Percentiles rank a stretch among this genome's conserved stretches.
These are phyloP conservation scores for Creolimax fragrantissima DNA, from an alignment of 78 protist genomes.

Conservation along the genomic window DNA sequence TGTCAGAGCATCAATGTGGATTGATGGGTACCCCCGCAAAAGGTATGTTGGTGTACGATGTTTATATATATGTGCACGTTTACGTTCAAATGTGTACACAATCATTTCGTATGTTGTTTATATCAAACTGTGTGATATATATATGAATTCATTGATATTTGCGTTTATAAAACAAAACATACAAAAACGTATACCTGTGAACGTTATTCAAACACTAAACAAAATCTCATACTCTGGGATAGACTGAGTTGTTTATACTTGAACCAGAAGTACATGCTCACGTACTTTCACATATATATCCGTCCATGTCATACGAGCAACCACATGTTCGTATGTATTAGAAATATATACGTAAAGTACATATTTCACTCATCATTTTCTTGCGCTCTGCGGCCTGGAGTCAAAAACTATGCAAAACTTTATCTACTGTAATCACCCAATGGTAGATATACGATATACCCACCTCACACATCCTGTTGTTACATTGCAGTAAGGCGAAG, in stretches of 20 bases:
- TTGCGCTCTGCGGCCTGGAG: too few relatives aligned
- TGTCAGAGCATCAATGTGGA: too few relatives aligned
- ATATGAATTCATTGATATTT: neutral
- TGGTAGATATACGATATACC: too few relatives aligned
- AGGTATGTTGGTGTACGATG: too few relatives aligned
- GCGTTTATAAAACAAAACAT: neutral
- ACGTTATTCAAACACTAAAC: neutral
- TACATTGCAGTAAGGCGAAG: too few relatives aligned
- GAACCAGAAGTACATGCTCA: neutral
- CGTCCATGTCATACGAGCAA: neutral
- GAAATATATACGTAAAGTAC: too few relatives aligned
- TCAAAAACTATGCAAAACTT: too few relatives aligned
- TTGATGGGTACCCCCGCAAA: too few relatives aligned
- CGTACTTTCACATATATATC: neutral
- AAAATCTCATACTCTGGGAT: neutral
- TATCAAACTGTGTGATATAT: neutral
- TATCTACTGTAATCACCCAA: too few relatives aligned
- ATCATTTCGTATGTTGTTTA: neutral
- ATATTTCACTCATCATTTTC: too few relatives aligned
- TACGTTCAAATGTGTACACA: neutral
- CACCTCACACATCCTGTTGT: too few relatives aligned
- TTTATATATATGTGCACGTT: neutral
- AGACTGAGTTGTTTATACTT: neutral
- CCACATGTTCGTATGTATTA: too few relatives aligned
- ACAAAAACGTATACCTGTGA: neutral